Evolutionary conservation across 2,329 filamentous ascomycete species (phyloP), one percentile per base, ranked within the genome.

Genomic region (Elsinoe necatrix): DNA sequence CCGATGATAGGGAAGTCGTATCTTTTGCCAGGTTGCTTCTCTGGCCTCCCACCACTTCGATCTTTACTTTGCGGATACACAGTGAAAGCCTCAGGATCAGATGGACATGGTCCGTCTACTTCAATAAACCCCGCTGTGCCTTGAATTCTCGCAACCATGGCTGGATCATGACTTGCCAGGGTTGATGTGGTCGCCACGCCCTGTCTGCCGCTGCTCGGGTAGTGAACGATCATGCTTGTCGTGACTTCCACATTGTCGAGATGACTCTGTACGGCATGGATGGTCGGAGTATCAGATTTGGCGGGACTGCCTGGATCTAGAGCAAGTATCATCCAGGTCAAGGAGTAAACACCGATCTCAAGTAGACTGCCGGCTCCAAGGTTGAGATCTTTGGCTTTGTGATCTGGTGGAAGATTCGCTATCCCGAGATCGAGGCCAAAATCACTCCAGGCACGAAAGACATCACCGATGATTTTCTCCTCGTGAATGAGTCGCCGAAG

Each of bases 331-430:
- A 66, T 69, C 72, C 72, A 76, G 0, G 71, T 74, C 21, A 76
- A 59, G 12, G 65, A 65, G 63, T 76, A 76, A n/a, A 76, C 71
- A 1, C 73, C 73, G 16, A 75, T 70, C 45, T 76, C 73, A 0
- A 77, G 66, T 21, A 76, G 61, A 1, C 65, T 69, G 0, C 74
- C 74, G 2, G 73, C 74, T 0, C 74, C 74, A 1, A 77, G 68
- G 0, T 65, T 66, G 4, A 67, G 65, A 45, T 75, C 67, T 58
- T 68, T 71, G 21, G 72, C 60, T 9, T 61, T 58, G 47, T 56
- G 59, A 27, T 11, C 47, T 5, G 55, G 31, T 16, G 62, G 61
- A 0, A 72, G 63, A 2, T 59, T 63, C 0, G 65, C 59, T 2
- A 76, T 66, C 16, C 72, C 65, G 31, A 70, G 62, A n/a, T 69